Conservation (phyloP, 371 early-diverging fungal species). For the Gilbertella persicaria region DNA sequence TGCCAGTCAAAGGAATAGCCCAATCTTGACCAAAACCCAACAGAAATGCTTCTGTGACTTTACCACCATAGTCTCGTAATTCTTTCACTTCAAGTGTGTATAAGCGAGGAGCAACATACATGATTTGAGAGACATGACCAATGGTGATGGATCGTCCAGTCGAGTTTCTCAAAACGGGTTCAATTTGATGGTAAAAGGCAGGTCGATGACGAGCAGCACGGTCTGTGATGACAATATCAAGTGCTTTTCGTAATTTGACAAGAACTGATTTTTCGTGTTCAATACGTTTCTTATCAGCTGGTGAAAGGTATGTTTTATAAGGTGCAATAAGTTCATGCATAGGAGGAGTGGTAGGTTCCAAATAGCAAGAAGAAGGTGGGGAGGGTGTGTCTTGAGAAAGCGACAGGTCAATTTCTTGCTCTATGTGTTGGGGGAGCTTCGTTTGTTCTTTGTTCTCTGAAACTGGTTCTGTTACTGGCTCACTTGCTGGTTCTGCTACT, state of each 20-base stretch:
- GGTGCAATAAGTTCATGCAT: conserved; percentile 8
- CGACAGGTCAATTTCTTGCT: background rate
- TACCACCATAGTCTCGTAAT: conserved; percentile 28
- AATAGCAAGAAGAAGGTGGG: conserved; percentile 5
- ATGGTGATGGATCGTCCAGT: conserved; percentile 34
- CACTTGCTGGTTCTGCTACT: too few species aligned
- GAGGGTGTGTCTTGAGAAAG: conserved; percentile 6
- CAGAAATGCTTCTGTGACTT: conserved; percentile 28
- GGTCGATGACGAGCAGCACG: conserved; percentile 33
- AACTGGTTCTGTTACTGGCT: background rate
- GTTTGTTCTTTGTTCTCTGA: background rate
- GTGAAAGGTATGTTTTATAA: conserved; percentile 13
- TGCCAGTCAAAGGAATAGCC: conserved; percentile 34
- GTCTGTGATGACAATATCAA: conserved; percentile 40
- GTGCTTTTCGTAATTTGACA: conserved; percentile 28
- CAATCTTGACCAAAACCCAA: conserved; percentile 32
- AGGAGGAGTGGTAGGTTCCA: conserved; percentile 21
- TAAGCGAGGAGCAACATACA: conserved; percentile 34
- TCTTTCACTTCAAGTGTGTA: conserved; percentile 32
- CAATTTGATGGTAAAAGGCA: conserved; percentile 40
- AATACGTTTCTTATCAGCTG: conserved; percentile 32
- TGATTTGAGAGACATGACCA: conserved; percentile 31
- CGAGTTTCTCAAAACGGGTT: conserved; percentile 32
- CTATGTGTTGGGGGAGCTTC: background rate
- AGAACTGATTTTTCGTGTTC: conserved; percentile 29